Conservation (phyloP, 768 basidiomycete genomes). For the Suillus americanus region DNA sequence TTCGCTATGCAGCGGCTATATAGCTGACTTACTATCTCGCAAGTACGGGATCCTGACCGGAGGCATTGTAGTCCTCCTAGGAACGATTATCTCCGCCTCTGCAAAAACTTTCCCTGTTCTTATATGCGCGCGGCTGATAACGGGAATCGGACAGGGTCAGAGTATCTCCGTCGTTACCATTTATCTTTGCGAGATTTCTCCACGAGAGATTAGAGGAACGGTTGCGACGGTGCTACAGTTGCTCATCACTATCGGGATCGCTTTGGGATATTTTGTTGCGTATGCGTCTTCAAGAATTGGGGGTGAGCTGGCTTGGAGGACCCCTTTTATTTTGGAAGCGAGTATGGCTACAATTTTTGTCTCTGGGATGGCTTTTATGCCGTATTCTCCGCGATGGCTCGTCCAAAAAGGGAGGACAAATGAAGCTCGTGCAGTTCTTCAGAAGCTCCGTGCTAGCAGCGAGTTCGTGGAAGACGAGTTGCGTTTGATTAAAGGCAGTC, state of each 20-base stretch:
- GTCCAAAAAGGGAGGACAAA: conserved; percentile 32
- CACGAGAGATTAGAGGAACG: conserved; percentile 39
- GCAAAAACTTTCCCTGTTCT: conserved; percentile 37
- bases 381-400: conserved; percentile 26
- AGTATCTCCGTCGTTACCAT: conserved; percentile 43
- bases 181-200: conserved; percentile 43
- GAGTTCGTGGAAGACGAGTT: conserved; percentile 23
- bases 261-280: conserved; percentile 31
- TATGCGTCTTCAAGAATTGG: conserved; percentile 25
- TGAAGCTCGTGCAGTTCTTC: conserved; percentile 33
- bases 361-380: conserved; percentile 24
- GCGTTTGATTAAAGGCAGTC: conserved; percentile 15
- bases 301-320: conserved; percentile 26
- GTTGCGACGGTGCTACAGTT: conserved; percentile 42
- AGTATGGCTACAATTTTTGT: conserved; percentile 18
- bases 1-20: conserved; percentile 39
- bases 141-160: conserved; percentile 47
- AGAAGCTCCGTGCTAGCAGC: conserved; percentile 12
- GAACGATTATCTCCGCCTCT: conserved; percentile 39
- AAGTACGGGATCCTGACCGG: conserved; percentile 46
- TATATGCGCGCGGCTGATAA: conserved; percentile 44
- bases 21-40: conserved; percentile 47
- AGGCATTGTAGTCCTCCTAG: conserved; percentile 40
- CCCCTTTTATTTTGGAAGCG: conserved; percentile 27
- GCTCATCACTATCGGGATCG: conserved; percentile 43